Evolutionary conservation across 371 early-diverging fungal genomes (phyloP).

Genomic region (Gilbertella persicaria): DNA sequence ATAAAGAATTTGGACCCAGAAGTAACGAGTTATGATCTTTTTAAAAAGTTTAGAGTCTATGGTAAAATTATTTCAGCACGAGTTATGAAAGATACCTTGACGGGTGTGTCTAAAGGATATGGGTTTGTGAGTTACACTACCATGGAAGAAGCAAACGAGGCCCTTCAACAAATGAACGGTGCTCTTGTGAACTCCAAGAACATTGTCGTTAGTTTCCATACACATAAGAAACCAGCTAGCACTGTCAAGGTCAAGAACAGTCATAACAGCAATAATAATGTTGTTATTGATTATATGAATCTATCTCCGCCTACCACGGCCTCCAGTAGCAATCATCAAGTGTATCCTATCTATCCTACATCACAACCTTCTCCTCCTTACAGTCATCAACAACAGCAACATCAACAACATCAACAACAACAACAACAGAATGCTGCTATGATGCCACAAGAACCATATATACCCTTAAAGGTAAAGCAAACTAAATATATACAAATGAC

Average conservation of each 20-base stretch:
- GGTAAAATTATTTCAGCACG: conserved; percentile 49
- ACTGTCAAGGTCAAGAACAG: background rate
- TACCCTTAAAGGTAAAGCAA: conserved; percentile 8
- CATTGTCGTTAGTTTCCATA: conserved; percentile 45
- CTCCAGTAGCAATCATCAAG: background rate
- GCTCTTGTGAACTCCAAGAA: conserved; percentile 28
- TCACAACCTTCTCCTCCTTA: conserved; percentile 8
- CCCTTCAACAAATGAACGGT: conserved; percentile 43
- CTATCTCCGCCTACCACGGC: conserved; percentile 2
- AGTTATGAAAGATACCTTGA: conserved; percentile 83
- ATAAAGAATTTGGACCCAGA: conserved; percentile 50
- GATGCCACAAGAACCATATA: conserved; percentile 1
- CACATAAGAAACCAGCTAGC: conserved; percentile 35
- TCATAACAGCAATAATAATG: conserved; percentile 4
- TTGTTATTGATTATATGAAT: conserved; percentile 1
- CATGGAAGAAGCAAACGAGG: conserved; percentile 41
- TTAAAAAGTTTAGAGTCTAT: conserved; percentile 38
- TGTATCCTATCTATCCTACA: background rate
- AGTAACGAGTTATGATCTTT: conserved; percentile 45
- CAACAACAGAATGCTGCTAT: background rate
- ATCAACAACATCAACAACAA: too few species aligned
- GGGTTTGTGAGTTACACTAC: conserved; percentile 67
- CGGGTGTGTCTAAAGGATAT: conserved; percentile 85
- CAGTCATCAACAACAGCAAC: conserved; percentile 4
- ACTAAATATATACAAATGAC: conserved; percentile 8